Evolutionary conservation across 2,329 filamentous ascomycete species (phyloP).

Genomic region (Fusarium sp.): DNA sequence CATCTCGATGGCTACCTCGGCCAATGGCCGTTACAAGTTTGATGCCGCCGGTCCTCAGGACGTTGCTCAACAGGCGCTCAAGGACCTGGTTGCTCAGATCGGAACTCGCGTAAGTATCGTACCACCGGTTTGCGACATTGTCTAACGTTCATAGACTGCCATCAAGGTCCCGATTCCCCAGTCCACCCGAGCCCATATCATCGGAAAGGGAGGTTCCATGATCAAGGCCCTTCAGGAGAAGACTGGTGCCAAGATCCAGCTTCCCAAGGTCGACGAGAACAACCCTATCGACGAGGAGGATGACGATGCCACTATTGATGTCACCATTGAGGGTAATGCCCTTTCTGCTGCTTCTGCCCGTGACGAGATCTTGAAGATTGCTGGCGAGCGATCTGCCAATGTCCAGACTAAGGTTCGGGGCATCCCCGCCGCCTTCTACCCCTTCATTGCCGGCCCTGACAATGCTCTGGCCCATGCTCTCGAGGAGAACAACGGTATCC

Average conservation of each 20-base stretch:
- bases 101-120: constrained; percentile 76
- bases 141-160: constrained; percentile 54
- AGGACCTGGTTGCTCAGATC: constrained; percentile 88
- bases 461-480: constrained; percentile 75
- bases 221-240: constrained; percentile 92
- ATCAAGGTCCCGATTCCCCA: constrained; percentile 84
- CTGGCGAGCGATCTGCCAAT: constrained; percentile 85
- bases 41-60: constrained; percentile 87
- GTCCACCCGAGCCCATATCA: constrained; percentile 88
- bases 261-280: constrained; percentile 82
- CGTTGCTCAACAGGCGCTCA: constrained; percentile 86
- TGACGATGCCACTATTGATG: constrained; percentile 86
- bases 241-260: constrained; percentile 89
- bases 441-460: constrained; percentile 88
- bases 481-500: constrained; percentile 82
- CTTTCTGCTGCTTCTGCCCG: constrained; percentile 87
- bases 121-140: not conserved
- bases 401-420: constrained; percentile 84
- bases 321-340: constrained; percentile 90
- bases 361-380: constrained; percentile 87
- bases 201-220: constrained; percentile 89
- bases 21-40: constrained; percentile 80
- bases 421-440: constrained; percentile 92
- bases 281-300: constrained; percentile 72
- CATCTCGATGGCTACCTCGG: constrained; percentile 80